Conservation (phyloP, 441 rosid species). For the Gossypium aridum region DNA sequence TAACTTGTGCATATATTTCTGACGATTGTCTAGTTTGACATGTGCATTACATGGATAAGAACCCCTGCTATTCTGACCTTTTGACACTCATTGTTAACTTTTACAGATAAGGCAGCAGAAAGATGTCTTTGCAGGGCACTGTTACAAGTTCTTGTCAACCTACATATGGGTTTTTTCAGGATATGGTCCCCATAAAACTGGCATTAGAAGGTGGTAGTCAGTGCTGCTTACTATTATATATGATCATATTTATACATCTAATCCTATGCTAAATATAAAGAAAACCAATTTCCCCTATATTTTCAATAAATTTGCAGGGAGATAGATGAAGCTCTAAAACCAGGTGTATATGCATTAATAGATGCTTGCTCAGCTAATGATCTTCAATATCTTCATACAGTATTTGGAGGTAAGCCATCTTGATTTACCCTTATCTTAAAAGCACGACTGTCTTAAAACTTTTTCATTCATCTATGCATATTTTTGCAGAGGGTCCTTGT, state of each 20-base stretch:
- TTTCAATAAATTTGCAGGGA: slow-evolving; percentile 47
- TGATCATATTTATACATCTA: background rate
- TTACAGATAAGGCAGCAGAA: slow-evolving; percentile 87
- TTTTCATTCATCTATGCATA: slow-evolving; percentile 13
- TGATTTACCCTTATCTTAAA: background rate
- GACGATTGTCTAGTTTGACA: background rate
- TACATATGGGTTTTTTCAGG: slow-evolving; percentile 82
- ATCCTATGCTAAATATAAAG: background rate
- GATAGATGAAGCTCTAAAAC: slow-evolving; percentile 72
- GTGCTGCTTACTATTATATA: background rate
- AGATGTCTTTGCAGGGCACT: slow-evolving; percentile 60
- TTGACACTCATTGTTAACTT: slow-evolving; percentile 14
- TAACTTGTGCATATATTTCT: background rate
- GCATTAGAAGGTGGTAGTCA: slow-evolving; percentile 7
- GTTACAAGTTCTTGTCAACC: slow-evolving; percentile 68
- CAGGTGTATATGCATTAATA: slow-evolving; percentile 82
- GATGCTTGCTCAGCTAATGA: slow-evolving; percentile 78
- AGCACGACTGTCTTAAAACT: slow-evolving; percentile 5
- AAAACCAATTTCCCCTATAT: background rate
- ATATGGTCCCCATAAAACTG: slow-evolving; percentile 13
- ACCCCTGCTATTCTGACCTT: slow-evolving; percentile 2
- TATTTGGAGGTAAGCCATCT: slow-evolving; percentile 64
- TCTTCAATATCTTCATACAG: slow-evolving; percentile 23
- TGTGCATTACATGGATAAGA: background rate
- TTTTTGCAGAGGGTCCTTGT: slow-evolving; percentile 87